Conservation (phyloP, 805 yeast genomes). For the Zygotorulaspora florentina region DNA sequence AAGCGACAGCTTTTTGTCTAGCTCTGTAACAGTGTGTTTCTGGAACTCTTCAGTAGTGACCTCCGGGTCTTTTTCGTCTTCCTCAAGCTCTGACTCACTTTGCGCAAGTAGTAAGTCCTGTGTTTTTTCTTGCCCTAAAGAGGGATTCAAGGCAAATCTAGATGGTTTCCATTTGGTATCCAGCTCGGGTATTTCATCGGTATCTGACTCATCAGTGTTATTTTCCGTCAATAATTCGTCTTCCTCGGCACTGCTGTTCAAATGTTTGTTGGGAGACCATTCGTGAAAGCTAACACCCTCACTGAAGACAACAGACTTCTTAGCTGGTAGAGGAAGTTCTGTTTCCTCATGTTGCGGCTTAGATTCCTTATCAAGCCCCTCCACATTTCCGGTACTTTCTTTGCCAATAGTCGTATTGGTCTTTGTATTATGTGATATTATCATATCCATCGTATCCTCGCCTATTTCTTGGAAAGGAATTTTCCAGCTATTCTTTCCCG, state of each 20-base stretch:
- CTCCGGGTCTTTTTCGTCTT: constrained; percentile 8
- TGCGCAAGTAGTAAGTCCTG: constrained; percentile 2
- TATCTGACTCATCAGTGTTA: neutral
- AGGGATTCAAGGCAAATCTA: neutral
- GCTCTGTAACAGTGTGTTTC: constrained; percentile 15
- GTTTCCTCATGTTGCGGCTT: neutral
- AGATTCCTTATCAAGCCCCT: too few species aligned
- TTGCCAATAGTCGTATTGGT: constrained; percentile 4
- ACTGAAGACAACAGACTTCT: constrained; percentile 18
- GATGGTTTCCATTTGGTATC: constrained; percentile 12
- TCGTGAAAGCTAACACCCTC: constrained; percentile 20
- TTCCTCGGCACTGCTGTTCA: neutral
- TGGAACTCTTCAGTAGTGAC: constrained; percentile 15
- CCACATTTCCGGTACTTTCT: neutral
- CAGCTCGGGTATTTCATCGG: neutral
- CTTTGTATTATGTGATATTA: constrained; percentile 27
- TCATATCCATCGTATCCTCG: constrained; percentile 34
- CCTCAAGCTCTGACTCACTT: constrained; percentile 7
- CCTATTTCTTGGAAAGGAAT: constrained; percentile 31
- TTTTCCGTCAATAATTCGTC: neutral
- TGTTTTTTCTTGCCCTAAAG: neutral
- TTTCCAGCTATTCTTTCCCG: constrained; percentile 11
- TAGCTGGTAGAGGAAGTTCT: constrained; percentile 2
- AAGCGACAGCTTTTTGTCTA: constrained; percentile 13
- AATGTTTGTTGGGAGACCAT: constrained; percentile 3